Conservation (phyloP, 306 rosid species). For the Mimosa bimucronata region DNA sequence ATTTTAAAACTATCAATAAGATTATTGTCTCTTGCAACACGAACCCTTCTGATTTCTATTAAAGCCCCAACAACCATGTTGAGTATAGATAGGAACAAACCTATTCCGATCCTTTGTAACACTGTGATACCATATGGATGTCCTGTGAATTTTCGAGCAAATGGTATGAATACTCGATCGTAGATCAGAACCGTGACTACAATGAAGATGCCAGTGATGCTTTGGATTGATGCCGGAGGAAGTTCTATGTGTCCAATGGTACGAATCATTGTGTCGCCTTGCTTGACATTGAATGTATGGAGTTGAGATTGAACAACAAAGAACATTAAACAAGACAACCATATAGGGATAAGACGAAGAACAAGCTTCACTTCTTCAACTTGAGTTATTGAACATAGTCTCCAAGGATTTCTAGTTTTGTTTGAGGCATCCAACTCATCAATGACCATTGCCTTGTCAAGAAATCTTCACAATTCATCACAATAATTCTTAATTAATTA, state of each 20-base stretch:
- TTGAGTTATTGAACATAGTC: conserved; percentile 67
- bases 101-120: conserved; percentile 67
- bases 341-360: conserved; percentile 64
- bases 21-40: conserved; percentile 41
- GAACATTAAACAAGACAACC: conserved; percentile 73
- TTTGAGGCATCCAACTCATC: conserved; percentile 54
- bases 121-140: conserved; percentile 65
- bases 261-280: conserved; percentile 58
- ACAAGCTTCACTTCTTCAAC: conserved; percentile 81
- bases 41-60: conserved; percentile 58
- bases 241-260: conserved; percentile 8
- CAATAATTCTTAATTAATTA: background rate
- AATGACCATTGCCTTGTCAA: conserved; percentile 69
- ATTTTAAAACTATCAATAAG: conserved; percentile 51
- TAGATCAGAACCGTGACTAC: conserved; percentile 53
- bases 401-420: conserved; percentile 64
- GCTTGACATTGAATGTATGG: conserved; percentile 66
- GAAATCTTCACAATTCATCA: conserved; percentile 39
- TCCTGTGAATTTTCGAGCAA: conserved; percentile 42
- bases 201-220: conserved; percentile 13
- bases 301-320: conserved; percentile 56
- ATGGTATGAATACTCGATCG: conserved; percentile 60
- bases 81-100: conserved; percentile 58
- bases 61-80: conserved; percentile 60
- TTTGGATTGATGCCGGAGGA: background rate